Percentiles rank a stretch among this genome's conserved stretches.
These are phyloP conservation scores for Cenchrus americanus DNA, from an alignment of 176 grass and related monocot species.

Conservation along the genomic window DNA sequence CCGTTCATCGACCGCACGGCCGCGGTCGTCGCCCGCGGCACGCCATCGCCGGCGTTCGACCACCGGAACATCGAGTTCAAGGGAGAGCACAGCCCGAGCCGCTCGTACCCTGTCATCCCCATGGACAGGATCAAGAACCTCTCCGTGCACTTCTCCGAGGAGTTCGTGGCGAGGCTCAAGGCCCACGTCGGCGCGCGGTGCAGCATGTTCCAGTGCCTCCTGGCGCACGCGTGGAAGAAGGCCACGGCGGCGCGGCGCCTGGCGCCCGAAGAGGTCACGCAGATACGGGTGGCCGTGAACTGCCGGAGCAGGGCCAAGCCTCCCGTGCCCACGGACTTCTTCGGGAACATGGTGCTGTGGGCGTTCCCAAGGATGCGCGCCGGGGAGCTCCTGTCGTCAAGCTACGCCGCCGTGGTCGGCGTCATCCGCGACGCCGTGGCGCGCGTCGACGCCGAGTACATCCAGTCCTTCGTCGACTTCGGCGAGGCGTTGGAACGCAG, in stretches of 20 bases:
- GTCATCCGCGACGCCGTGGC: constrained; percentile 42
- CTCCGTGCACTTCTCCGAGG: constrained; percentile 17
- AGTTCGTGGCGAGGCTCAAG: constrained; percentile 37
- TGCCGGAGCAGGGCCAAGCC: constrained; percentile 30
- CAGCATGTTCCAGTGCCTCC: constrained; percentile 51
- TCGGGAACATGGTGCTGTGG: constrained; percentile 60
- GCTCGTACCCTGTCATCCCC: background rate
- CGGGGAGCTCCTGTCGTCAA: constrained; percentile 13
- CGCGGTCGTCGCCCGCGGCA: background rate
- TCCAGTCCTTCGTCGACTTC: constrained; percentile 57
- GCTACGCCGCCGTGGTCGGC: constrained; percentile 10
- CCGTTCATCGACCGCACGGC: constrained; percentile 30
- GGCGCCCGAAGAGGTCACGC: background rate
- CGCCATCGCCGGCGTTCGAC: constrained; percentile 21
- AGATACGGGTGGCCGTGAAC: constrained; percentile 43
- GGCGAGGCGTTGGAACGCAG: background rate
- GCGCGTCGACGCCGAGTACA: constrained; percentile 31
- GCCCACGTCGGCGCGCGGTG: background rate
- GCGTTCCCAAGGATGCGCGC: constrained; percentile 44
- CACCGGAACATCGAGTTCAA: constrained; percentile 46
- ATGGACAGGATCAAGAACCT: constrained; percentile 5
- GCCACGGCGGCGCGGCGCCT: constrained; percentile 37
- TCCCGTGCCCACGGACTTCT: constrained; percentile 22
- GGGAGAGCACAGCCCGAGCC: background rate
- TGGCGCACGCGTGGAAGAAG: constrained; percentile 52